Evolutionary conservation across 1,284 basidiomycete species (phyloP).

Genomic region (Tilletia caries): DNA sequence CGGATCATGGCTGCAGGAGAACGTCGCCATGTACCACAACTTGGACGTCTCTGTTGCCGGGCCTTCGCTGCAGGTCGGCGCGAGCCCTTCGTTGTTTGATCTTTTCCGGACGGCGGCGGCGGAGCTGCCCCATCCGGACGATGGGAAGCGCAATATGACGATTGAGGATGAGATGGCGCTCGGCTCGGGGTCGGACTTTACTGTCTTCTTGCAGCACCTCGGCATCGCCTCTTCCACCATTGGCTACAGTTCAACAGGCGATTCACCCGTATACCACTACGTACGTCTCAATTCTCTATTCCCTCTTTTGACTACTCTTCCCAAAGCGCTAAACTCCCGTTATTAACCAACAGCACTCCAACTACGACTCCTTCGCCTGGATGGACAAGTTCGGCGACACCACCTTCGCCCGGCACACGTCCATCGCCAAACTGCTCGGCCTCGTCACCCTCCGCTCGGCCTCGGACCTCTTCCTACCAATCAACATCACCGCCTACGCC

Average conservation of each 20-base stretch:
- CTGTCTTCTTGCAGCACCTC: conserved; percentile 65
- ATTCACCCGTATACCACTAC: conserved; percentile 72
- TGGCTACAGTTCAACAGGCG: conserved; percentile 40
- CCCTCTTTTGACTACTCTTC: background rate
- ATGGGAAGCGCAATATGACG: conserved; percentile 50
- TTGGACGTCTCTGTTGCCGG: conserved; percentile 71
- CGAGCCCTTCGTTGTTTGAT: conserved; percentile 74
- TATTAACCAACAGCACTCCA: conserved; percentile 58
- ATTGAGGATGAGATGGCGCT: conserved; percentile 40
- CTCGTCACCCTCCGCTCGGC: conserved; percentile 63
- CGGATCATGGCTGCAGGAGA: conserved; percentile 69
- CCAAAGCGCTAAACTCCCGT: too few relatives aligned
- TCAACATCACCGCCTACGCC: conserved; percentile 65
- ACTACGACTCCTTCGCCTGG: conserved; percentile 74
- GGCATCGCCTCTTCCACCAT: conserved; percentile 55
- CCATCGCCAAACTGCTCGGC: conserved; percentile 61
- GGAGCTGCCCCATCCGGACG: conserved; percentile 61
- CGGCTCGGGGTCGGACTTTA: conserved; percentile 66
- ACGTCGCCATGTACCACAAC: conserved; percentile 85
- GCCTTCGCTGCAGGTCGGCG: conserved; percentile 60
- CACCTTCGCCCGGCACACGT: conserved; percentile 69
- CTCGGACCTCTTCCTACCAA: conserved; percentile 63
- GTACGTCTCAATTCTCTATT: conserved; percentile 41
- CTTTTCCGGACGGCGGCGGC: conserved; percentile 68
- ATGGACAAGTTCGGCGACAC: conserved; percentile 73